phyloP scores from a whole-genome alignment of 2,329 filamentous ascomycete species.

The Epichloe gansuensis region DNA sequence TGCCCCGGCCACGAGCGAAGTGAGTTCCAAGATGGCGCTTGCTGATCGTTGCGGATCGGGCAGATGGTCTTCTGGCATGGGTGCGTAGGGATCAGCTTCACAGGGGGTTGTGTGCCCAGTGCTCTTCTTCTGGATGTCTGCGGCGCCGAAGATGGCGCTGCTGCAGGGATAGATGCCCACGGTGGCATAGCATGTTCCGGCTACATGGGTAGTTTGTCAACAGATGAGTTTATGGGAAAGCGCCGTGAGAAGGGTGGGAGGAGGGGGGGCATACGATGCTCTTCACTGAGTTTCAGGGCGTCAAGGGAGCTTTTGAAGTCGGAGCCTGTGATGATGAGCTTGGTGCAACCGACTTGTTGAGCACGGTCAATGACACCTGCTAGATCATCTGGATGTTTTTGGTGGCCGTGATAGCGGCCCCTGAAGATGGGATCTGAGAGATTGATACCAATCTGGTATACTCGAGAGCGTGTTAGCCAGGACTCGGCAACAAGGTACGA shows the following conservation, averaged over 20 bases:
- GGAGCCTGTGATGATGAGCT: conserved; percentile 88
- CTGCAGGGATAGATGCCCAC: conserved; percentile 91
- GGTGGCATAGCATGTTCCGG: conserved; percentile 74
- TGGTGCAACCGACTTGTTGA: conserved; percentile 63
- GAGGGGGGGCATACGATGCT: conserved; percentile 46
- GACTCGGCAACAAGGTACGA: not conserved
- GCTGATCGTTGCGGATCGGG: conserved; percentile 31
- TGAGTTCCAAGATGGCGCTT: conserved; percentile 46
- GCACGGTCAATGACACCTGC: conserved; percentile 67
- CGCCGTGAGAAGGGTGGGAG: not conserved
- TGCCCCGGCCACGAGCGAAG: conserved; percentile 46
- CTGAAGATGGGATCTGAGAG: conserved; percentile 84
- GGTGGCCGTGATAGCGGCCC: conserved; percentile 70
- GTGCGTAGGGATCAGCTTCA: conserved; percentile 37
- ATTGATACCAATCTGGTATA: conserved; percentile 73
- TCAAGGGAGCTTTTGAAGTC: conserved; percentile 66
- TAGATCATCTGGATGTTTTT: conserved; percentile 61
- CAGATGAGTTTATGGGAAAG: not conserved
- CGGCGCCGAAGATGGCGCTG: conserved; percentile 60
- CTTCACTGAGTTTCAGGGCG: conserved; percentile 58
- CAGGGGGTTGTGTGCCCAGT: conserved; percentile 30
- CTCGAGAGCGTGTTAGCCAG: not conserved
- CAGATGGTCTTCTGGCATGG: conserved; percentile 34
- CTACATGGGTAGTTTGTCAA: conserved; percentile 26
- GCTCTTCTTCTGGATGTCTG: conserved; percentile 33